phyloP scores from a whole-genome alignment of 441 rosid genomes.

The Mallotus repandus region DNA sequence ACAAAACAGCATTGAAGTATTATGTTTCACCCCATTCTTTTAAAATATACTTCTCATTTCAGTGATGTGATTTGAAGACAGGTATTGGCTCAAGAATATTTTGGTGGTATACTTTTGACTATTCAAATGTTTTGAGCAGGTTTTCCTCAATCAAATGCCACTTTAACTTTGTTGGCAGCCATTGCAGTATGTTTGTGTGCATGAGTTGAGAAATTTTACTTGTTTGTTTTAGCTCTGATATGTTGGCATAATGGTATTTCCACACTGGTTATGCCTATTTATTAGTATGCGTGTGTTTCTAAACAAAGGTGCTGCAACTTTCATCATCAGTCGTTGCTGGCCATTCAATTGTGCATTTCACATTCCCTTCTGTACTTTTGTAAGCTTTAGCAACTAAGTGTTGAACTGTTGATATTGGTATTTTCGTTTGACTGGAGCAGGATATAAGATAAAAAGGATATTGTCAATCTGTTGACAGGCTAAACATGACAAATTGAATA shows the following conservation, averaged over 20 bases:
- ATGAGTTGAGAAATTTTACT: not conserved
- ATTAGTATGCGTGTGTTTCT: not conserved
- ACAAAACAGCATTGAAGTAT: no score
- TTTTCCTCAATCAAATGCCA: not conserved
- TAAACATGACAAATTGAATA: not conserved
- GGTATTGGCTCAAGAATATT: not conserved
- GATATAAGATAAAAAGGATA: not conserved
- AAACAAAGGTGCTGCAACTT: not conserved
- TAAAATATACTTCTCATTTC: not conserved
- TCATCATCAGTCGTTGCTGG: not conserved
- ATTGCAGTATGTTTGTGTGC: no score
- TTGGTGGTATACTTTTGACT: not conserved
- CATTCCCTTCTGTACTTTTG: not conserved
- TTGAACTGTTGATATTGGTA: not conserved
- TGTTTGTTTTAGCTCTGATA: not conserved
- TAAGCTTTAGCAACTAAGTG: not conserved
- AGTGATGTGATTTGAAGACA: not conserved
- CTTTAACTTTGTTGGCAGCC: not conserved
- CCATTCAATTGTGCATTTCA: not conserved
- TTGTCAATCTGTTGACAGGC: not conserved
- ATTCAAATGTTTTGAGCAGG: not conserved
- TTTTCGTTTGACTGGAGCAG: conserved; percentile 10
- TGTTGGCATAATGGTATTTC: not conserved
- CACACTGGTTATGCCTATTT: not conserved
- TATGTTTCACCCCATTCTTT: not conserved